Percentiles rank a stretch among this genome's conserved stretches.
Evolutionary conservation across 2,329 filamentous ascomycete genomes (phyloP).

Genomic region (Blastomyces parvus): DNA sequence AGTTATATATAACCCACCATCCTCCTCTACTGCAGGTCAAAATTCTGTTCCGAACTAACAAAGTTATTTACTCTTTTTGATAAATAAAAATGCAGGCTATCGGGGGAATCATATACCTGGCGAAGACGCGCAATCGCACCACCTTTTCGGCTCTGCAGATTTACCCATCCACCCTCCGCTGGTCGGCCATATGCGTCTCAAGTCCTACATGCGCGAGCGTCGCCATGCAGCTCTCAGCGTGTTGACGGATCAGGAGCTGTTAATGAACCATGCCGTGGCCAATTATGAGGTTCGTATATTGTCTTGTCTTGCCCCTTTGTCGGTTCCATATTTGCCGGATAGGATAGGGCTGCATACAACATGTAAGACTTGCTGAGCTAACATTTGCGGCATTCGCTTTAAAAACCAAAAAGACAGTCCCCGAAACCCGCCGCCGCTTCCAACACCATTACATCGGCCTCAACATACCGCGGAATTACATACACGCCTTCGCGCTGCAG

Average conservation of each 20-base stretch:
- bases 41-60: neutral
- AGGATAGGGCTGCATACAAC: too few relatives aligned
- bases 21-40: neutral
- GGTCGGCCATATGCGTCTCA: neutral
- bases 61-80: neutral
- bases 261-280: slow-evolving; percentile 33
- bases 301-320: neutral
- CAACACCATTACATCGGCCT: slow-evolving; percentile 25
- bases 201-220: slow-evolving; percentile 25
- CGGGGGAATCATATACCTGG: too few relatives aligned
- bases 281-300: slow-evolving; percentile 28
- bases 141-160: neutral
- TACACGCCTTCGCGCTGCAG: slow-evolving; percentile 10
- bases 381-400: too few relatives aligned
- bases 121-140: neutral
- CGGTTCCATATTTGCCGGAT: too few relatives aligned
- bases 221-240: slow-evolving; percentile 32
- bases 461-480: neutral
- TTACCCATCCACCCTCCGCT: slow-evolving; percentile 2
- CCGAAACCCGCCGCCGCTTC: slow-evolving; percentile 31
- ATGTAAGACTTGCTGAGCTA: too few relatives aligned
- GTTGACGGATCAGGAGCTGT: slow-evolving; percentile 30
- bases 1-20: neutral
- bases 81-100: neutral
- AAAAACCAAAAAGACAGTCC: slow-evolving; percentile 26